Evolutionary conservation across 2,329 filamentous ascomycete species (phyloP), one percentile per base, ranked within the genome.

Genomic region (Fusarium siculi): DNA sequence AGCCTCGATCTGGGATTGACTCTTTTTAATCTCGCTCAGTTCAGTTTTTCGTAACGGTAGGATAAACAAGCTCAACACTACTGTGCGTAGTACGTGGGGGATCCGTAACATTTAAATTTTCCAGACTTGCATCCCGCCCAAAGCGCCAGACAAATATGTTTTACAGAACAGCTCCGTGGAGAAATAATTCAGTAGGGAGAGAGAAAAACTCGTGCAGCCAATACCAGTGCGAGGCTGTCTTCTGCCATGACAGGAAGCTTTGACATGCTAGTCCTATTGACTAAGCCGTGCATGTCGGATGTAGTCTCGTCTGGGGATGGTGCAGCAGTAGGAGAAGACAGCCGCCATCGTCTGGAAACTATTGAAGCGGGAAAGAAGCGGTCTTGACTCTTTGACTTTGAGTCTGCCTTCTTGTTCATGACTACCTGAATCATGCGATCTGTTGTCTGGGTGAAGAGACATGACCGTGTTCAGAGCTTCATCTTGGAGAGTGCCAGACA

Each of bases 261-360:
- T 67, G 62, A 70, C 68, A 71, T 55, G 49, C 59, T 54, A 65
- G 40, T 50, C 30, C 28, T 36, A 23, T 66, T 71, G 57, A 71
- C 57, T 71, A 72, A 72, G 68, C 68, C 32, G 49, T 37, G 28
- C 32, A 66, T 47, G 28, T 68, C 64, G 61, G 64, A 25, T 66
- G 44, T 53, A 66, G 58, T 66, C 53, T 69, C 49, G 21, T 69
- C 68, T 72, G 55, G 69, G 69, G 55, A 72, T 70, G 66, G 61
- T 53, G 66, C n/a, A 49, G 65, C 43, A 4, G 43, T 7, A 25
- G 14, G 12, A 47, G 28, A 67, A 72, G 64, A 61, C 70, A 73
- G 56, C 64, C 64, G 70, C 70, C 70, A 66, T 70, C 59, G 69
- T 64, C 64, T 58, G n/a, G n/a, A 46, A 34, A 59, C 64, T 56